Base-by-base conservation (phyloP, 2,329 filamentous ascomycete genomes). In the Lasiodiplodia theobromae region DNA sequence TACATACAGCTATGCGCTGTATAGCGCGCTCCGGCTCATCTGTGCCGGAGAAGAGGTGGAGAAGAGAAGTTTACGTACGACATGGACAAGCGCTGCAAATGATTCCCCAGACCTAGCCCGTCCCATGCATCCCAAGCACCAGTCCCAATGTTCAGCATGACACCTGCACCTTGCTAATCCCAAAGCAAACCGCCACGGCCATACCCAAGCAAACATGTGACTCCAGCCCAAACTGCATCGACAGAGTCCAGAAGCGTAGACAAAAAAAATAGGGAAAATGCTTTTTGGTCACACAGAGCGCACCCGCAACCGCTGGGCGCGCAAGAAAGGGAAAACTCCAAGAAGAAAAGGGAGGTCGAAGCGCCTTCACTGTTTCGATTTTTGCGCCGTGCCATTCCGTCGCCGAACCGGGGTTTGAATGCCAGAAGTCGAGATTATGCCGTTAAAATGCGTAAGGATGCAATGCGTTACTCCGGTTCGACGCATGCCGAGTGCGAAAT, bases 91-190 rank as follows among this genome's bases (percentile, higher is more conserved):
- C 23, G 52, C 31, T 31, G 53, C 54, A 34, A 49, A 66, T 34
- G 18, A 67, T 44, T 67, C 65, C 65, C 52, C 40, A 40, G 38
- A 56, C 64, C 64, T 28, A 31, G 18, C 65, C 60, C 44, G 37
- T 52, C 60, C 65, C 53, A 67, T 67, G 65, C 53, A 67, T 67
- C 53, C 40, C 53, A 67, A 51, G 65, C 65, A 66, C 64, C 64
- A 18, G 64, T 66, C 64, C 64, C 64, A 23, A 66, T 56, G 52
- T 56, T 49, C 47, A 63, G 58, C 65, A 51, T 47, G 53, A 58
- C 54, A 67, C 65, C 65, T 58, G 49, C 65, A 67, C 65, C 65
- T 56, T 58, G 65, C 65, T 67, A 67, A 67, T 67, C 53, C 65
- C 65, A 60, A 53, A 66, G 64, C 53, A 66, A 66, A 44, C 64